Conservation (phyloP, 495 filamentous ascomycete species). For the Podospora australis region DNA sequence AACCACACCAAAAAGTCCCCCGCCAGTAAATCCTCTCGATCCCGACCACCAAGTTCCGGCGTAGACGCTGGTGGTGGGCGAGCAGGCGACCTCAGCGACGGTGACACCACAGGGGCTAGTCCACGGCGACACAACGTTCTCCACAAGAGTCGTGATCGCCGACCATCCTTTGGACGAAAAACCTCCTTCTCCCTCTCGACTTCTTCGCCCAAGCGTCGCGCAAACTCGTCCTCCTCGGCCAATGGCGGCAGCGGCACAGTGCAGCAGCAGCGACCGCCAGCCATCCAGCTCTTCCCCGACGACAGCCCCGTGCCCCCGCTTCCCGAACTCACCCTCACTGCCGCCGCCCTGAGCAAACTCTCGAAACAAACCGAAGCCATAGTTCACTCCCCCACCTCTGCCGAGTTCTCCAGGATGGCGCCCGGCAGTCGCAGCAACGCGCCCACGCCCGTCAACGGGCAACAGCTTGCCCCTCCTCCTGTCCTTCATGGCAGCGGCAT, state of each 20-base stretch:
- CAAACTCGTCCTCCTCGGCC: slow-evolving; percentile 26
- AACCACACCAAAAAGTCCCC: slow-evolving; percentile 12
- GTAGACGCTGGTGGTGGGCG: slow-evolving; percentile 13
- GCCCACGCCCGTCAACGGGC: slow-evolving; percentile 24
- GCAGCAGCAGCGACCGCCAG: neutral
- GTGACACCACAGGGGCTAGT: slow-evolving; percentile 4
- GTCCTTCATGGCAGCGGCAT: slow-evolving; percentile 18
- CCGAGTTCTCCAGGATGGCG: slow-evolving; percentile 40
- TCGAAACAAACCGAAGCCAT: slow-evolving; percentile 27
- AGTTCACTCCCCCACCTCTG: slow-evolving; percentile 26
- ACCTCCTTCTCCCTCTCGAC: slow-evolving; percentile 37
- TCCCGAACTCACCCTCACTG: slow-evolving; percentile 30
- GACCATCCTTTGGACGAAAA: slow-evolving; percentile 39
- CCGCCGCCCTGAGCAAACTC: slow-evolving; percentile 29
- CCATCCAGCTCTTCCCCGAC: slow-evolving; percentile 19
- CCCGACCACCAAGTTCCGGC: slow-evolving; percentile 35
- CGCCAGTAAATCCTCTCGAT: slow-evolving; percentile 15
- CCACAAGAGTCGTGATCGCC: slow-evolving; percentile 41
- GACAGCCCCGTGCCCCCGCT: slow-evolving; percentile 32
- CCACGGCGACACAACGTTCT: slow-evolving; percentile 28
- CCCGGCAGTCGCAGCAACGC: slow-evolving; percentile 34
- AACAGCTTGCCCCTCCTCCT: slow-evolving; percentile 26
- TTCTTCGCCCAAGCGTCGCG: slow-evolving; percentile 35
- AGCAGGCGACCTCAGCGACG: neutral
- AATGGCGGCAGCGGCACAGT: slow-evolving; percentile 18